Evolutionary conservation across 495 filamentous ascomycete species (phyloP).

Genomic region (Trichoderma asperelloides): DNA sequence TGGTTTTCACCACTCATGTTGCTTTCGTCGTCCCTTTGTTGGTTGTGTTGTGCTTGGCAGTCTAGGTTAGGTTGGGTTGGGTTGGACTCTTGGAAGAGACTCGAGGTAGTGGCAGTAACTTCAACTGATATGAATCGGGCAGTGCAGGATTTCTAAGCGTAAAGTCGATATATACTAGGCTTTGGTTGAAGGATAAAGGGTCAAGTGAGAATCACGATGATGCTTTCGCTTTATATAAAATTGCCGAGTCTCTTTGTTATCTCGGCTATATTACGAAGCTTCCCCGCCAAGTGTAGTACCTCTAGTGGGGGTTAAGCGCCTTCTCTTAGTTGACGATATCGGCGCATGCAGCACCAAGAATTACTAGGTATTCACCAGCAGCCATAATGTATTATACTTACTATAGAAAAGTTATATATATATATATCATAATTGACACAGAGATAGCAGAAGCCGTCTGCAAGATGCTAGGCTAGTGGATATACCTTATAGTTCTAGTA

Average conservation of each 20-base stretch:
- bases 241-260: not conserved
- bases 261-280: not conserved
- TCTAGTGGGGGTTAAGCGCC: not conserved
- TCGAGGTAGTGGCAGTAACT: not conserved
- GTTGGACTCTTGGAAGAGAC: not conserved
- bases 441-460: too few species aligned
- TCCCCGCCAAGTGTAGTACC: not conserved
- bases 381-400: too few species aligned
- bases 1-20: slow-evolving; percentile 29
- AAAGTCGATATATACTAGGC: not conserved
- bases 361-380: too few species aligned
- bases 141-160: not conserved
- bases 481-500: too few species aligned
- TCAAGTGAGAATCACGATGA: not conserved
- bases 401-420: too few species aligned
- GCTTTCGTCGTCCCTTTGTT: not conserved
- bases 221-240: not conserved
- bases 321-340: not conserved
- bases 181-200: not conserved
- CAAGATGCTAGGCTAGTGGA: too few species aligned
- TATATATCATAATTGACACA: too few species aligned
- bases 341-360: not conserved
- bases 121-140: not conserved
- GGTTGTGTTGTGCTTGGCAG: not conserved
- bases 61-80: not conserved